Evolutionary conservation across 176 grass and related monocot genomes (phyloP), one percentile per base, ranked within the genome.

Genomic region (Poa annua): DNA sequence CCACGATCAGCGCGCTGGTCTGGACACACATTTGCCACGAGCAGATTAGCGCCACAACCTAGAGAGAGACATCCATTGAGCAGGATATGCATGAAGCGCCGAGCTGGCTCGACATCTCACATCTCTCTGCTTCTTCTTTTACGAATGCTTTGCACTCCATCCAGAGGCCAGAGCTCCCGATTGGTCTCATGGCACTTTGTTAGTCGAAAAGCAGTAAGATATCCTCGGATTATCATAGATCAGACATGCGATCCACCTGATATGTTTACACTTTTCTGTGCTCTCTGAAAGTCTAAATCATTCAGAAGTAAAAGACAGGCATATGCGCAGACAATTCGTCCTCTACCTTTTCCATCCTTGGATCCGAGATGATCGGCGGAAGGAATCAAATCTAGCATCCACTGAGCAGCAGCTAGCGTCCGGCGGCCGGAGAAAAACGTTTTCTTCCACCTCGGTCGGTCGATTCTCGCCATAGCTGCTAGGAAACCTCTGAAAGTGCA

Each of bases 371-470:
- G 81, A 85, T 56, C 47, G 44, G 55, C 64, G 52, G 35, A 36
- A 70, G 70, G 85, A 84, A 91, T 80, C 53, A 86, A 84, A 84
- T 91, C 80, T 16, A 25, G 77, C 45, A 39, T 20, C 81, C 89
- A 81, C 74, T 57, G 32, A 76, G 64, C 22, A 49, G 42, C 69
- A 25, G 74, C 34, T 29, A 65, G 73, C 44, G 81, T 72, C n/a
- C 38, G 61, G 60, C 75, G 81, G 86, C 81, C 24, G 66, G 24
- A 63, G 42, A 16, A 69, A 71, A 76, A 21, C 76, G 68, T 50
- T 35, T 38, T 82, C 83, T 82, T 72, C 78, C 83, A 72, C 64
- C 64, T 75, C 88, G 5, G 25, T 33, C 61, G 14, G 61, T 8
- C 88, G 66, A 63, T 45, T 64, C 55, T 82, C 78, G 69, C 47